These are phyloP conservation scores for Amylostereum areolatum DNA, from an alignment of 1,284 basidiomycete species.

Conservation along the genomic window DNA sequence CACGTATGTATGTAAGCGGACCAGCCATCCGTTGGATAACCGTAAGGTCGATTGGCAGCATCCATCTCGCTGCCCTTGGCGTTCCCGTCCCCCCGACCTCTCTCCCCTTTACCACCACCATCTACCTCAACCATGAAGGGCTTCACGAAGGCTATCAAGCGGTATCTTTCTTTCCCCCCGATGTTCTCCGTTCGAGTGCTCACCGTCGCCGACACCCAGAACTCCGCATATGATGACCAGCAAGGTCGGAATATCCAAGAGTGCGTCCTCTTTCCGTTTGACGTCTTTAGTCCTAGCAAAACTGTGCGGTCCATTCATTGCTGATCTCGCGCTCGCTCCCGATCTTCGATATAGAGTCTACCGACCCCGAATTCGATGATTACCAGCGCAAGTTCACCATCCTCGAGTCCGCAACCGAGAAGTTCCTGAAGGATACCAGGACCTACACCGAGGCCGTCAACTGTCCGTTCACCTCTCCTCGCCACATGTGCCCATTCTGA, in stretches of 20 bases:
- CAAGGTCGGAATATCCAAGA: slow-evolving; percentile 87
- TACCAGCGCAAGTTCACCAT: slow-evolving; percentile 72
- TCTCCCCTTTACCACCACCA: not conserved
- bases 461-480: slow-evolving; percentile 37
- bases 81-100: not conserved
- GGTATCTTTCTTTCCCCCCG: slow-evolving; percentile 37
- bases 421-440: slow-evolving; percentile 89
- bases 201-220: slow-evolving; percentile 31
- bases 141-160: slow-evolving; percentile 69
- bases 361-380: slow-evolving; percentile 85
- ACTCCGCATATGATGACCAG: slow-evolving; percentile 85
- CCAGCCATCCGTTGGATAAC: no score
- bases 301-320: slow-evolving; percentile 4
- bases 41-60: no score
- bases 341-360: slow-evolving; percentile 52
- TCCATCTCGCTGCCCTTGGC: not conserved
- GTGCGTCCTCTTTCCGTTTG: slow-evolving; percentile 42
- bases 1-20: no score
- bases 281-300: slow-evolving; percentile 1
- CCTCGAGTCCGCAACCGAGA: slow-evolving; percentile 81
- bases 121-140: slow-evolving; percentile 32
- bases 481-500: slow-evolving; percentile 1
- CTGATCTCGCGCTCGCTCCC: not conserved
- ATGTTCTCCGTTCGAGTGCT: not conserved
- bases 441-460: slow-evolving; percentile 82